Percentiles rank a stretch among this genome's conserved stretches.
Evolutionary conservation across 1,284 basidiomycete species (phyloP).

Genomic region (Pseudozyma sp.): DNA sequence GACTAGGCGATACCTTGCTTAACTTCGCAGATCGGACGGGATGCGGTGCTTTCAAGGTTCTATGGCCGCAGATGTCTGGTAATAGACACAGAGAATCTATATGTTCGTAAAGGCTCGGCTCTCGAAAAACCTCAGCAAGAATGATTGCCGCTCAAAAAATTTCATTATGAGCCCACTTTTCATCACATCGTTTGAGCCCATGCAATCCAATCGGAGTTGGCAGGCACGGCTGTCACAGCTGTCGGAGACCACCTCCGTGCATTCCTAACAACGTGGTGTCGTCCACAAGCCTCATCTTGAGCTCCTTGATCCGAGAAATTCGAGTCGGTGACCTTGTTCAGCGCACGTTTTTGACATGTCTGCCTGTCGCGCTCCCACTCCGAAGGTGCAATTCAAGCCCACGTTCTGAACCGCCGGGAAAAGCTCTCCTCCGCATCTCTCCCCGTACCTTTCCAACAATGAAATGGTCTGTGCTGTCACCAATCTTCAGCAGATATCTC

Average conservation of each 20-base stretch:
- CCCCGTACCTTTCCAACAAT: neutral
- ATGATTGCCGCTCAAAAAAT: too few species aligned
- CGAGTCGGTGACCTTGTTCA: neutral
- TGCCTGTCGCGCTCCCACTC: neutral
- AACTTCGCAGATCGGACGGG: constrained; percentile 83
- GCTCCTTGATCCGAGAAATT: neutral
- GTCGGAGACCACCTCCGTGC: neutral
- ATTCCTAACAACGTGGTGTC: neutral
- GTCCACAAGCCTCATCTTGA: neutral
- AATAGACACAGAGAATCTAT: too few species aligned
- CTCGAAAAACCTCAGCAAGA: too few species aligned
- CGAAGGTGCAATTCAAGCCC: neutral
- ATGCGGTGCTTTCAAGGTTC: constrained; percentile 83
- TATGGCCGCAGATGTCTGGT: constrained; percentile 80
- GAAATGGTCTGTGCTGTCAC: too few species aligned
- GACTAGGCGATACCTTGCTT: constrained; percentile 82
- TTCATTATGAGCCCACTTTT: too few species aligned
- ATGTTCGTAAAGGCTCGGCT: too few species aligned
- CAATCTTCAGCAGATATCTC: too few species aligned
- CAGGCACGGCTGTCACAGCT: neutral
- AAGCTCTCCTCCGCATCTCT: neutral
- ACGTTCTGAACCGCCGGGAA: constrained; percentile 1
- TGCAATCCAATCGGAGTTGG: neutral
- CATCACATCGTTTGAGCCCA: too few species aligned
- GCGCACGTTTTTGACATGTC: neutral